A percentile compares a stretch with the other conserved stretches of the same genome.
phyloP scores from a whole-genome alignment of 1,284 basidiomycete species.

The Xanthoconium separans region DNA sequence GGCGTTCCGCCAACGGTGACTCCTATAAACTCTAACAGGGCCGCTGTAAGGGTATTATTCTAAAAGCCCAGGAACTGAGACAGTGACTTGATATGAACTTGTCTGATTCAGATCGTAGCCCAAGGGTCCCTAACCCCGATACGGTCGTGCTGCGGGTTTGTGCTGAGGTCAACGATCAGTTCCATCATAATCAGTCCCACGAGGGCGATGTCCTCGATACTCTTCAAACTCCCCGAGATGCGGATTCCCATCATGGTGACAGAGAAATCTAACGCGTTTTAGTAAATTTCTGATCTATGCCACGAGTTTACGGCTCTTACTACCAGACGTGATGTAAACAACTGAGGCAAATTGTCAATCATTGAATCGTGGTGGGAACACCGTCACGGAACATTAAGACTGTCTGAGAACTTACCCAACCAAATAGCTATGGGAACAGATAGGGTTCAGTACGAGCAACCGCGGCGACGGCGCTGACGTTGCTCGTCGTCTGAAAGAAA shows the following conservation, averaged over 20 bases:
- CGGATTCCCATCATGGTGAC: conserved; percentile 31
- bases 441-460: conserved; percentile 10
- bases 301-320: conserved; percentile 5
- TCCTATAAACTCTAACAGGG: conserved; percentile 51
- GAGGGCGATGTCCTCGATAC: conserved; percentile 38
- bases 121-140: conserved; percentile 26
- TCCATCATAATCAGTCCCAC: conserved; percentile 36
- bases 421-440: conserved; percentile 14
- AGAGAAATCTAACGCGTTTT: conserved; percentile 29
- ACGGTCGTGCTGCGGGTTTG: conserved; percentile 20
- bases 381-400: background rate
- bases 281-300: background rate
- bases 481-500: conserved; percentile 12
- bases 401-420: conserved; percentile 2
- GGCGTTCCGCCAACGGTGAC: conserved; percentile 49
- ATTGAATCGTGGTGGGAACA: background rate
- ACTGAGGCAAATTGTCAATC: conserved; percentile 3
- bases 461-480: conserved; percentile 7
- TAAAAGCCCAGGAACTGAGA: conserved; percentile 26
- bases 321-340: conserved; percentile 17
- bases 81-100: conserved; percentile 20
- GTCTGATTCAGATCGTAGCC: conserved; percentile 17
- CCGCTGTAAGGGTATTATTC: conserved; percentile 25
- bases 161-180: conserved; percentile 31
- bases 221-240: conserved; percentile 37